phyloP scores from a whole-genome alignment of 805 yeast species.

The Yamadazyma ubonensis region DNA sequence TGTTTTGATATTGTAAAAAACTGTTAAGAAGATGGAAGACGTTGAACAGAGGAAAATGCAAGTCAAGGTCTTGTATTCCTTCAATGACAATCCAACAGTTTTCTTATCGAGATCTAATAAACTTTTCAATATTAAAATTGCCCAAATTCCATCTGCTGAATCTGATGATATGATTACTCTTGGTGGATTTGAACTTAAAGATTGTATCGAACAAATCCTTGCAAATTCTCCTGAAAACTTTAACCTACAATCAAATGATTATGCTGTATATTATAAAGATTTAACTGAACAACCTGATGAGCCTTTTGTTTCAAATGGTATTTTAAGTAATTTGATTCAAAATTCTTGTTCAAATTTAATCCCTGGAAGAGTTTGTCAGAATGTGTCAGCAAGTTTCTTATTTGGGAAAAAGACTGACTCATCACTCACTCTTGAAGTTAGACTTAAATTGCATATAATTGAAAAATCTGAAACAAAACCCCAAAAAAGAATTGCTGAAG shows the following conservation, averaged over 20 bases:
- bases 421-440: slow-evolving; percentile 54
- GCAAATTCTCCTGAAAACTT: slow-evolving; percentile 44
- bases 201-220: slow-evolving; percentile 39
- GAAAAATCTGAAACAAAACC: too few relatives aligned
- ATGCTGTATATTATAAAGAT: slow-evolving; percentile 47
- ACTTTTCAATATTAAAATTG: slow-evolving; percentile 32
- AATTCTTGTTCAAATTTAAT: slow-evolving; percentile 28
- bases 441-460: slow-evolving; percentile 48
- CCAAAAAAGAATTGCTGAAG: too few relatives aligned
- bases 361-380: slow-evolving; percentile 60
- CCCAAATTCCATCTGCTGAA: slow-evolving; percentile 30
- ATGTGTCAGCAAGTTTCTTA: slow-evolving; percentile 46
- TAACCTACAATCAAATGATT: slow-evolving; percentile 37
- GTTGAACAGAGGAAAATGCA: slow-evolving; percentile 38
- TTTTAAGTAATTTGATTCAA: slow-evolving; percentile 29
- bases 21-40: slow-evolving; percentile 13
- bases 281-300: slow-evolving; percentile 49
- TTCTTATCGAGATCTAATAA: slow-evolving; percentile 45
- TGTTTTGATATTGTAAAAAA: too few relatives aligned
- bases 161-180: slow-evolving; percentile 33
- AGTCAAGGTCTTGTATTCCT: slow-evolving; percentile 44
- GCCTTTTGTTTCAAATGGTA: slow-evolving; percentile 46
- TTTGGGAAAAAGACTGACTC: slow-evolving; percentile 37
- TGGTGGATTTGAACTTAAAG: slow-evolving; percentile 43
- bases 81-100: slow-evolving; percentile 43